Conservation (phyloP, 495 filamentous ascomycete species). For the Trichocladium antarcticum region DNA sequence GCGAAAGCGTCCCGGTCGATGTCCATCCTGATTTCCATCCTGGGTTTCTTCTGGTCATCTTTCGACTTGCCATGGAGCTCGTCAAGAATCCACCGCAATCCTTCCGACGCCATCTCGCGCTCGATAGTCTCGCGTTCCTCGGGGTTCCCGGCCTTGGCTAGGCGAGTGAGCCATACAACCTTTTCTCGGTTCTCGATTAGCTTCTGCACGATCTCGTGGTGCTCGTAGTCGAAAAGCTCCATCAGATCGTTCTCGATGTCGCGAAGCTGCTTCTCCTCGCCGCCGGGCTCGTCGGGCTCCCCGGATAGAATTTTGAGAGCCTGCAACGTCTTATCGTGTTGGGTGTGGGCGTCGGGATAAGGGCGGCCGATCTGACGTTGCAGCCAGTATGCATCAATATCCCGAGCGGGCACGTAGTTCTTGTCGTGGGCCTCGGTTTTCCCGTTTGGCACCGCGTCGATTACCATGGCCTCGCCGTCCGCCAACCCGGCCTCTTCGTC, state of each 20-base stretch:
- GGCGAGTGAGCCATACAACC: conserved; percentile 87
- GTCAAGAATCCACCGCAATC: conserved; percentile 76
- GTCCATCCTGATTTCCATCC: conserved; percentile 88
- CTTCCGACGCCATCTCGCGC: conserved; percentile 77
- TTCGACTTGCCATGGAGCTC: conserved; percentile 55
- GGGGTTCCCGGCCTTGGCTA: conserved; percentile 73
- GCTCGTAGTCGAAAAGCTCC: conserved; percentile 95
- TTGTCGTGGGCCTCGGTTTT: conserved; percentile 42
- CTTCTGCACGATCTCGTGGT: conserved; percentile 84
- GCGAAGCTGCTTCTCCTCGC: conserved; percentile 67
- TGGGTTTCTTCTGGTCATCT: conserved; percentile 50
- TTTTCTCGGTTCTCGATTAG: conserved; percentile 86
- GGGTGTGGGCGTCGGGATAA: conserved; percentile 80
- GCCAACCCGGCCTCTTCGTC: conserved; percentile 41
- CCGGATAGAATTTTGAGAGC: conserved; percentile 73
- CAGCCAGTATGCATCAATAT: conserved; percentile 96
- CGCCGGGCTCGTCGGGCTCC: conserved; percentile 55
- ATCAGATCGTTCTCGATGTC: conserved; percentile 98
- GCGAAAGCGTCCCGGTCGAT: conserved; percentile 61
- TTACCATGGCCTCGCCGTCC: conserved; percentile 65
- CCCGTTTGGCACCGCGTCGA: conserved; percentile 48
- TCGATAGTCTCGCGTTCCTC: conserved; percentile 70
- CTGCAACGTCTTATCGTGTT: conserved; percentile 75
- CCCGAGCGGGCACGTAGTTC: conserved; percentile 59
- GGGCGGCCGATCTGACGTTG: conserved; percentile 82